Evolutionary conservation across 768 basidiomycete genomes (phyloP).

Genomic region (Tremella yokohamensis): DNA sequence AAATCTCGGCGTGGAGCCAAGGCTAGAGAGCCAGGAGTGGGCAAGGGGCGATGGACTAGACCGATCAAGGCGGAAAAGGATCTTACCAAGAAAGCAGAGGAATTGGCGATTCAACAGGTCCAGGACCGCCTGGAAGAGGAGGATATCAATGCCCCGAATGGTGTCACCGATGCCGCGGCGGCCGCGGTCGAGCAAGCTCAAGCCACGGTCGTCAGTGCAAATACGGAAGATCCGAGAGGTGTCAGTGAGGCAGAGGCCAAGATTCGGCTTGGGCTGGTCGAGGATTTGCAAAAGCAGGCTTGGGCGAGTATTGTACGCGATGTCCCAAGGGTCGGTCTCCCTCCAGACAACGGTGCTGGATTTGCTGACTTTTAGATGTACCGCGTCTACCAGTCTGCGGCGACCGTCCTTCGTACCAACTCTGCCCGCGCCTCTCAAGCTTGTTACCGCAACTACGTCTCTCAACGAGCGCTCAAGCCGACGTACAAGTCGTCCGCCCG

Average conservation of each 20-base stretch:
- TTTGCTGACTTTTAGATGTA: constrained; percentile 26
- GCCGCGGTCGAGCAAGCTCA: background rate
- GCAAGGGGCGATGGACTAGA: constrained; percentile 38
- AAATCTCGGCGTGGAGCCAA: constrained; percentile 17
- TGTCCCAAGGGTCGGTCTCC: constrained; percentile 37
- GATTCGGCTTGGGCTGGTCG: constrained; percentile 29
- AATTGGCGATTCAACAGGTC: constrained; percentile 5
- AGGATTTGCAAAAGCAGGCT: constrained; percentile 34
- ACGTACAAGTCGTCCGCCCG: constrained; percentile 24
- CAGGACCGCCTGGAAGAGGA: background rate
- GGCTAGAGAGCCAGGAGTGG: constrained; percentile 36
- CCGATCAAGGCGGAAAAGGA: constrained; percentile 27
- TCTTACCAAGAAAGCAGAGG: constrained; percentile 16
- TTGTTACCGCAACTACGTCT: constrained; percentile 27
- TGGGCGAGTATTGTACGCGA: constrained; percentile 39
- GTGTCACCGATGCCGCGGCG: background rate
- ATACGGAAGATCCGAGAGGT: constrained; percentile 32
- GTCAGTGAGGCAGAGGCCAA: constrained; percentile 32
- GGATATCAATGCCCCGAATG: too few relatives aligned
- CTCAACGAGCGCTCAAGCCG: constrained; percentile 27
- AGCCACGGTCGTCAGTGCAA: constrained; percentile 8
- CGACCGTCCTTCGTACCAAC: constrained; percentile 24
- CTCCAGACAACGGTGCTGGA: background rate
- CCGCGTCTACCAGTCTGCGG: constrained; percentile 37
- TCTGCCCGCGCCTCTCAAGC: constrained; percentile 25